Evolutionary conservation across 2,329 filamentous ascomycete genomes (phyloP), one percentile per base, ranked within the genome.

Genomic region (Penicillium hordei): DNA sequence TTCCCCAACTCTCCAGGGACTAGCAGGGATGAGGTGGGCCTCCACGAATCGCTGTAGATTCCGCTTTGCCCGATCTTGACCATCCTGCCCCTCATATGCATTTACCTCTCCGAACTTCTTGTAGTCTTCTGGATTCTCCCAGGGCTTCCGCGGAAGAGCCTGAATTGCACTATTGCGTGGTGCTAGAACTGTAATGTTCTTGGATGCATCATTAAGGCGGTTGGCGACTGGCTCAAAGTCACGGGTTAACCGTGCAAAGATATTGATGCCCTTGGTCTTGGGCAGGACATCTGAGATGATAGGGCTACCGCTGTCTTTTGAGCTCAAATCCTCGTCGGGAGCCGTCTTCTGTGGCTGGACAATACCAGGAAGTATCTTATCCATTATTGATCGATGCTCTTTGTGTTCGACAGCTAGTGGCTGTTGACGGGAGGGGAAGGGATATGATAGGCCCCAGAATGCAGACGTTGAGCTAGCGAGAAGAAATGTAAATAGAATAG

Each of bases 251-350:
- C 87, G 86, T 31, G 91, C 89, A 76, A 97, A 97, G 65, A 93
- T 87, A 62, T 91, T 92, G 71, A 96, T 89, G 60, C 82, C 84
- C 65, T 89, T 87, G 55, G 91, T 87, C 64, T 87, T 87, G 39
- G 89, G 89, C 63, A 97, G 87, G 34, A 96, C 88, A 75, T 97
- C 93, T 42, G 89, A 89, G 55, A 97, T 85, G 60, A 91, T 85
- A 33, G 93, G 83, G 48, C 79, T 79, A 17, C 60, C 46, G 10
- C 29, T 48, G 50, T 70, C 69, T 65, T 63, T 61, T 23, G 53
- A 36, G 29, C 5, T 53, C 55, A 55, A 21, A 51, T 64, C 55
- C n/a, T 57, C 56, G 2, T 58, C 38, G 9, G 62, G 48, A 19
- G 61, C 51, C 15, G 55, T 59, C 21, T 58, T 58, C 39, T 63